These are phyloP conservation scores for Penicillium subrubescens DNA, from an alignment of 495 filamentous ascomycete species.

Conservation along the genomic window DNA sequence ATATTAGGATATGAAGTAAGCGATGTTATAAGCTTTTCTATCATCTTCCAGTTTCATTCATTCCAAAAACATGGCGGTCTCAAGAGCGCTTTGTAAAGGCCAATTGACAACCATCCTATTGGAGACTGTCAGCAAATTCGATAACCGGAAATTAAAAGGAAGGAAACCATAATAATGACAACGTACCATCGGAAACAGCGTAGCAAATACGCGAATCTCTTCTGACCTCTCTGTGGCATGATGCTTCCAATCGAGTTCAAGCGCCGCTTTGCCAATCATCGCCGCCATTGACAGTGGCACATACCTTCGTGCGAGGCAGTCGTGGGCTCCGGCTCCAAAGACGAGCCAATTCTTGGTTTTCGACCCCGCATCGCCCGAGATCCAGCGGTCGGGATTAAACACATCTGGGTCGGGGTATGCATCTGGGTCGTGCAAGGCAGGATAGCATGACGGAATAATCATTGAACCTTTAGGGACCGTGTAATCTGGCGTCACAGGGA, in stretches of 20 bases:
- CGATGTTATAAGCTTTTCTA: too few species aligned
- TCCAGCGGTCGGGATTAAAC: conserved; percentile 85
- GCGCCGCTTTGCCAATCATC: conserved; percentile 84
- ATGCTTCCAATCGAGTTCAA: conserved; percentile 85
- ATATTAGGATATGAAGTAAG: too few species aligned
- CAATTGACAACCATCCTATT: conserved; percentile 61
- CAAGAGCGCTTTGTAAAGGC: conserved; percentile 52
- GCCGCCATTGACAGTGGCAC: conserved; percentile 80
- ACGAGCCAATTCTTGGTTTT: conserved; percentile 95
- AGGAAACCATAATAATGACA: conserved; percentile 1
- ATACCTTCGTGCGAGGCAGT: conserved; percentile 88
- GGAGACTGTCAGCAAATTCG: neutral
- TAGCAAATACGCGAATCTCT: conserved; percentile 94
- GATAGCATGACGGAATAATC: conserved; percentile 85
- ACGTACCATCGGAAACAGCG: conserved; percentile 88
- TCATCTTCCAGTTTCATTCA: too few species aligned
- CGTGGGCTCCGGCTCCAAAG: conserved; percentile 89
- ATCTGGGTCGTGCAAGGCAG: conserved; percentile 86
- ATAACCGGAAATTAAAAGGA: too few species aligned
- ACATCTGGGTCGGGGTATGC: conserved; percentile 81
- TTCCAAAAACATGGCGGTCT: too few species aligned
- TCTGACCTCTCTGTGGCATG: conserved; percentile 74
- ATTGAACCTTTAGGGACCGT: conserved; percentile 88
- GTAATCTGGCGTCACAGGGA: conserved; percentile 82
- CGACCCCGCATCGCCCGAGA: conserved; percentile 84